Percentiles rank a stretch among this genome's conserved stretches.
Evolutionary conservation across 2,329 filamentous ascomycete genomes (phyloP).

Genomic region (Helotiales sp.): DNA sequence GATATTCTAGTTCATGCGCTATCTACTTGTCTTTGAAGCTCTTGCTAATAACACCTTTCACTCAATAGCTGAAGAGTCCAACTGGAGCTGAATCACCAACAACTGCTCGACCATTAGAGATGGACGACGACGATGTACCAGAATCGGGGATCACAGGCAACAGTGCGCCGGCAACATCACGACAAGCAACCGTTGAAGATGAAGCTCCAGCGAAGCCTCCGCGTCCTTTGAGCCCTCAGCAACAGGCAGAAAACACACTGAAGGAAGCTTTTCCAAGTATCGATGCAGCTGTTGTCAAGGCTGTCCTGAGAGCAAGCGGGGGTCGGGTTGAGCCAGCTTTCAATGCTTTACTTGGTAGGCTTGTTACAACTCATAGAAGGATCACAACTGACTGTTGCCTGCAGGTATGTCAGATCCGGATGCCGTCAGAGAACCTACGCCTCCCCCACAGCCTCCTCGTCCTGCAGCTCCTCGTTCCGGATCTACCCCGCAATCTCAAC

Average conservation of each 20-base stretch:
- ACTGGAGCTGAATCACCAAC: conserved; percentile 66
- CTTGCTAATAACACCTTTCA: conserved; percentile 21
- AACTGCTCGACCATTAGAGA: conserved; percentile 66
- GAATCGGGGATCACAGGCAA: conserved; percentile 59
- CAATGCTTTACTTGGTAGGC: conserved; percentile 83
- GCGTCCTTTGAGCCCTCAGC: conserved; percentile 77
- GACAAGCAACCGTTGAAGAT: conserved; percentile 52
- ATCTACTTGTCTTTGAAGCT: conserved; percentile 13
- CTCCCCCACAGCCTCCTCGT: conserved; percentile 82
- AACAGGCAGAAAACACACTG: conserved; percentile 85
- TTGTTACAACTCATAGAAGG: neutral
- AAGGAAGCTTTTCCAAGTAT: conserved; percentile 93
- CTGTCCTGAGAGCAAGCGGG: conserved; percentile 83
- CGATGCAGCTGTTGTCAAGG: conserved; percentile 80
- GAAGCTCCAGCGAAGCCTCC: conserved; percentile 79
- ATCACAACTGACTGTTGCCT: conserved; percentile 16
- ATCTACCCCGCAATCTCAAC: conserved; percentile 71
- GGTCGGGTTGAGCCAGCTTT: conserved; percentile 93
- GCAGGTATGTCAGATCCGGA: conserved; percentile 81
- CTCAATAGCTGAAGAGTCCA: conserved; percentile 35
- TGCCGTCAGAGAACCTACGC: conserved; percentile 61
- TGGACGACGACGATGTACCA: conserved; percentile 73
- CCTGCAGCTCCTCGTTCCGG: conserved; percentile 59
- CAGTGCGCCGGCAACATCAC: conserved; percentile 50
- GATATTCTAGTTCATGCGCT: conserved; percentile 33